Evolutionary conservation across 495 filamentous ascomycete genomes (phyloP).

Genomic region (Platismatia glauca): DNA sequence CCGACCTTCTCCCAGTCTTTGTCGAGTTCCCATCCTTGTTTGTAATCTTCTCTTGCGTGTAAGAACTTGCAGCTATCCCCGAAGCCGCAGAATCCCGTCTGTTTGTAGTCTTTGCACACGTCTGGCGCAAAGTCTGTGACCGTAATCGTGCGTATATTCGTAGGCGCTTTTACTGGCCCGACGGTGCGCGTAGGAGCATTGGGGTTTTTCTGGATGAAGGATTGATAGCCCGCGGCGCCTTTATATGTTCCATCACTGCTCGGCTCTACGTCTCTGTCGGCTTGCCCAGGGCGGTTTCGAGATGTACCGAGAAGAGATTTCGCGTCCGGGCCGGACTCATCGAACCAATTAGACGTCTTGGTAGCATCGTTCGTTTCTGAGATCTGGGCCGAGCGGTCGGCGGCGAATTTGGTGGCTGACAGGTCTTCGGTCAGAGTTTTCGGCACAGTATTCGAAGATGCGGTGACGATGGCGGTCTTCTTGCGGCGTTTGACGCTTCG

Average conservation of each 20-base stretch:
- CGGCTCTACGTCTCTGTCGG: constrained; percentile 20
- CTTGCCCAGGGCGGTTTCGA: constrained; percentile 29
- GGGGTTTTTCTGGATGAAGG: constrained; percentile 75
- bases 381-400: constrained; percentile 48
- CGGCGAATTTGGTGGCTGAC: constrained; percentile 47
- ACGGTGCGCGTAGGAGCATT: constrained; percentile 61
- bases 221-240: constrained; percentile 60
- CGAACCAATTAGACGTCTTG: constrained; percentile 85
- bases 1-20: constrained; percentile 83
- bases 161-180: constrained; percentile 80
- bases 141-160: constrained; percentile 85
- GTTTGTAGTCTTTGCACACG: constrained; percentile 92
- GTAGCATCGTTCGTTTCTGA: constrained; percentile 79
- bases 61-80: constrained; percentile 41
- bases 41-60: constrained; percentile 80
- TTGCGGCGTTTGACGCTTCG: constrained; percentile 72
- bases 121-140: constrained; percentile 88
- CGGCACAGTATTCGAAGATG: constrained; percentile 41
- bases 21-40: constrained; percentile 92
- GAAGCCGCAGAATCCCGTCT: constrained; percentile 78
- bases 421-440: constrained; percentile 36
- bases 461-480: constrained; percentile 52
- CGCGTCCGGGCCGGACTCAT: constrained; percentile 45
- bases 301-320: constrained; percentile 60
- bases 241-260: constrained; percentile 60